Percentiles rank a stretch among this genome's conserved stretches.
Conservation (phyloP, 495 filamentous ascomycete species). For the Hyaloscypha finlandica region DNA sequence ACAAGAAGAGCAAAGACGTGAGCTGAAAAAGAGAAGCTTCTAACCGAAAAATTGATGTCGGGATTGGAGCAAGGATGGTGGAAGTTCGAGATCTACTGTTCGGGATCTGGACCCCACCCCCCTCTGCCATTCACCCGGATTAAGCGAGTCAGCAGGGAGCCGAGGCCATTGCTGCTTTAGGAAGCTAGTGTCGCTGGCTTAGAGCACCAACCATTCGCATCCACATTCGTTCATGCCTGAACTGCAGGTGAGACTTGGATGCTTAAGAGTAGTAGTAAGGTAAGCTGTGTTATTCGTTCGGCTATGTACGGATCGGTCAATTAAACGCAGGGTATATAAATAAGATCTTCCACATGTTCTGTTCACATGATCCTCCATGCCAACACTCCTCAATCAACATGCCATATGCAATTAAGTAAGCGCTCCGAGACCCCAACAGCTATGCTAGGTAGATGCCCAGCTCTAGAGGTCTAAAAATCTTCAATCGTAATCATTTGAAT, state of each 20-base stretch:
- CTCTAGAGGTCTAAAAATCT: not conserved
- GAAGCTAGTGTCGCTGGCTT: not conserved
- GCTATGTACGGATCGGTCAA: not conserved
- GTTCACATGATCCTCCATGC: not conserved
- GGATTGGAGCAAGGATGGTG: not conserved
- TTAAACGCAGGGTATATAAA: not conserved
- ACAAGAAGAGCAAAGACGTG: no score
- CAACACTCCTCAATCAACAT: not conserved
- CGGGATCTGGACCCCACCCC: not conserved
- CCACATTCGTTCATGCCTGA: no score
- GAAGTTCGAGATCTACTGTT: not conserved
- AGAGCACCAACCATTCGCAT: no score
- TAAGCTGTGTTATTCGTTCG: not conserved
- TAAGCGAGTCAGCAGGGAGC: not conserved
- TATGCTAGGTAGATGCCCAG: not conserved
- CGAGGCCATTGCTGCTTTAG: not conserved
- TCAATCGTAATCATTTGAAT: not conserved
- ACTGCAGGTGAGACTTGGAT: no score
- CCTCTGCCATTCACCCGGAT: not conserved
- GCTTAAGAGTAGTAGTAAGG: not conserved
- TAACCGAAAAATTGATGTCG: not conserved
- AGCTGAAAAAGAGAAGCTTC: no score
- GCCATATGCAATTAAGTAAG: not conserved
- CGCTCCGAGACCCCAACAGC: not conserved
- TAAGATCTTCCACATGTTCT: not conserved